Conservation (phyloP, 495 filamentous ascomycete species). For the Thozetella sp. region DNA sequence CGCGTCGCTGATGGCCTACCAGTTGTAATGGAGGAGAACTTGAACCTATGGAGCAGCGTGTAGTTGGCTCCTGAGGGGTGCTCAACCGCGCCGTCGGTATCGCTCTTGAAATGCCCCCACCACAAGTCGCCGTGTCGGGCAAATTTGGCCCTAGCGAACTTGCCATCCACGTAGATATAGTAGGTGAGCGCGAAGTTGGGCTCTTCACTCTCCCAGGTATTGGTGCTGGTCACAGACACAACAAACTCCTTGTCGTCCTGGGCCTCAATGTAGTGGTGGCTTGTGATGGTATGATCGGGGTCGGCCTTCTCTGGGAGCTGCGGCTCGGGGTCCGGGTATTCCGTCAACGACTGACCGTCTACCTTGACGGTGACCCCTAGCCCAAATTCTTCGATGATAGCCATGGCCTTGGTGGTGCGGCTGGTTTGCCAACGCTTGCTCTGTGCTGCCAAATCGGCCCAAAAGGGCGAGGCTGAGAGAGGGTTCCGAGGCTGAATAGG, state of each 20-base stretch:
- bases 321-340: neutral
- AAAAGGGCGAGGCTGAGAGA: too few species aligned
- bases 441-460: too few species aligned
- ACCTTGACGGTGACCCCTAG: neutral
- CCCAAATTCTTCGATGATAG: constrained; percentile 4
- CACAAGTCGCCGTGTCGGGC: neutral
- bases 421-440: too few species aligned
- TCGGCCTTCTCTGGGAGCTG: neutral
- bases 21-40: constrained; percentile 18
- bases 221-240: neutral
- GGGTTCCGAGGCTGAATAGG: too few species aligned
- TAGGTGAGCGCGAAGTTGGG: neutral
- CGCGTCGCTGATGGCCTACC: too few species aligned
- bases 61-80: neutral
- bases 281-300: neutral
- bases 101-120: neutral
- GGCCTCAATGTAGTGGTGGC: neutral
- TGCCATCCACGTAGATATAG: constrained; percentile 12
- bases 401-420: neutral
- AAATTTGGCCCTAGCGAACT: neutral
- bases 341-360: neutral
- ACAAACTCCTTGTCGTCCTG: neutral
- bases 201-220: neutral
- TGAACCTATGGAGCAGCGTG: constrained; percentile 5
- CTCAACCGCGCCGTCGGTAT: neutral